Base-by-base conservation (phyloP, 2,329 filamentous ascomycete genomes). In the Alternaria consortialis region DNA sequence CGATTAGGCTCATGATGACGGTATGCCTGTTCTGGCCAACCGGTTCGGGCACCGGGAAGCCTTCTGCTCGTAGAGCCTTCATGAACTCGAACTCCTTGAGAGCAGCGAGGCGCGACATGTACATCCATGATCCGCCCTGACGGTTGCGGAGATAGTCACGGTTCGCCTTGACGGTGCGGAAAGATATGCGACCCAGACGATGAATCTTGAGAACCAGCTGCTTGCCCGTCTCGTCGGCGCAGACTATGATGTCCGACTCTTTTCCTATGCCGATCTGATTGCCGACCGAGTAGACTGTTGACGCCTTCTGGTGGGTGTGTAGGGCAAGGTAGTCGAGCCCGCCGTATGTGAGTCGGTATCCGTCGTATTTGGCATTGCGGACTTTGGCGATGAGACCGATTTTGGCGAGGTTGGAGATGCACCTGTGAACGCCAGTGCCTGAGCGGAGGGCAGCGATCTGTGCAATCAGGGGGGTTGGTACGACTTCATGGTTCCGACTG, bases 291-390 rank as follows among this genome's bases (percentile, higher is more conserved):
- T 97, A 98, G 40, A 98, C 87, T 57, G 86, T 87, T 70, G 91
- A 90, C 66, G 88, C 85, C 71, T 91, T 91, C 59, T 94, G 90
- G 78, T 98, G 90, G 0, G 93, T 89, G 81, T 98, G 93, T 55
- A 99, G 86, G 15, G 95, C 93, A n/a, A 99, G 89, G 80, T 99
- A 99, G 82, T 99, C 95, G 48, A 98, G 88, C 2, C 95, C 95
- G 72, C 95, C 95, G 77, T 99, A 99, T 7, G 94, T 97, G 56
- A 99, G 86, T 54, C 96, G 90, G 82, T 99, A 99, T 63, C 95
- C 95, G 74, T 99, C 95, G 81, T 99, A 99, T 79, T 93, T 94
- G 65, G 94, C 92, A 79, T 98, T 97, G 80, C 97, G 97, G 70
- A 97, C 89, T 70, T 91, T 91, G 44, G 91, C 93, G 72, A 99